Evolutionary conservation across 108 stramenopile species (phyloP), one percentile per base, ranked within the genome.

Genomic region (Skeletonema marinoi): DNA sequence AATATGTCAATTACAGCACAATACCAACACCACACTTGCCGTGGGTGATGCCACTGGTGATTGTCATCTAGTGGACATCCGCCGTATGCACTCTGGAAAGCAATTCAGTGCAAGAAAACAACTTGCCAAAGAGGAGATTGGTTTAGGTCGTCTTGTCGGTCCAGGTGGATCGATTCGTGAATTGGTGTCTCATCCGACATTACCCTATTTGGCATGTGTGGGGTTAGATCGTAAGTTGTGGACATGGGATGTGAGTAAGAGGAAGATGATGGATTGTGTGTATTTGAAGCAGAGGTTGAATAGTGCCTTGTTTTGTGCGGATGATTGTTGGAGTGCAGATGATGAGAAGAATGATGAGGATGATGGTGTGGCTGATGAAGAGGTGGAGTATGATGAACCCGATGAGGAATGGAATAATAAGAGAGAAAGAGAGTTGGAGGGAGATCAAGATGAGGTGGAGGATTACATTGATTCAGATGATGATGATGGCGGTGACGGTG

Each of bases 261-360:
- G 85, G 21, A 86, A 73, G 38, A 85, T 90, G 73, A 19, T 89
- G 32, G 85, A 89, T 72, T 92, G 92, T 75, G 84, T 93, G 11
- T 95, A 95, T 73, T 69, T 95, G 83, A 95, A 88, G 61, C 94
- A 95, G 85, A 79, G 94, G 58, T 71, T 95, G 79, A 91, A 90
- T 74, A 90, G 90, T 77, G 78, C 92, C n/a, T 67, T 95, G 65
- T 70, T 93, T 68, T 88, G 86, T 32, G 63, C 60, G n/a, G 90
- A 90, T 66, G 75, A 46, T 11, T 51, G 48, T 17, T 71, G 72
- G 74, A 38, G 14, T 67, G 73, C 44, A 38, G 72, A 62, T 39
- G 74, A 73, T 21, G 25, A 38, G 1, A 77, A 39, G 13, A 67
- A 74, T 25, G 42, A 70, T 10, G 38, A 31, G 0, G 60, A 65